Evolutionary conservation across 192 early-diverging fungal genomes (phyloP), one percentile per base, ranked within the genome.

Genomic region (Mortierella claussenii): DNA sequence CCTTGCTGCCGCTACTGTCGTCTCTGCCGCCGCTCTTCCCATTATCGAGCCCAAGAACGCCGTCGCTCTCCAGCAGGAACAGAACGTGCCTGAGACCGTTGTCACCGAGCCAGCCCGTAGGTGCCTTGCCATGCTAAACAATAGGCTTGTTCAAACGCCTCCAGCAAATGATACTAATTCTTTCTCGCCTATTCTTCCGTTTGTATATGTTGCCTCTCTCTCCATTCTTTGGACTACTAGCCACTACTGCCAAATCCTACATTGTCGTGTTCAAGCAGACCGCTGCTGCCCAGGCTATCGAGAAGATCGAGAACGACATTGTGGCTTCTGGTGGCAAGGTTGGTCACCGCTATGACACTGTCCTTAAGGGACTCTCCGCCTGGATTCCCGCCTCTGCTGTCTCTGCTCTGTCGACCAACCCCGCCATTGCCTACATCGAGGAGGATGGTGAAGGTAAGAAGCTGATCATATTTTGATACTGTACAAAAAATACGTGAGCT

Each of bases 191-290:
- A n/a, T n/a, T n/a, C n/a, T n/a, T n/a, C n/a, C n/a, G n/a, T n/a
- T n/a, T n/a, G n/a, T n/a, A n/a, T n/a, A n/a, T n/a, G n/a, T n/a
- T n/a, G n/a, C 20, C 20, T 55, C 54, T 31, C 20, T 27, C 7
- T 17, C 33, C 18, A 26, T 36, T 44, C 23, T 9, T 12, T 57
- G 4, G 6, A 11, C 21, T 44, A 7, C 20, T 64, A 43, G 48
- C 61, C 30, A 37, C 15, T n/a, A 31, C 48, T 17, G 28, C 23
- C 44, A 76, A 67, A 47, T 66, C 73, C 9, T 79, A 79, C 49
- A 79, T 79, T 42, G 67, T 79, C 8, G 76, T 69, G 17, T 69
- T 79, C 61, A 79, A 79, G 57, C 31, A 54, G 37, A 21, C 60
- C 2, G 60, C 67, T 2, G 62, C 61, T 3, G 13, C 50, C 4